Evolutionary conservation across 768 basidiomycete species (phyloP).

Genomic region (Russula griseocarnosa): DNA sequence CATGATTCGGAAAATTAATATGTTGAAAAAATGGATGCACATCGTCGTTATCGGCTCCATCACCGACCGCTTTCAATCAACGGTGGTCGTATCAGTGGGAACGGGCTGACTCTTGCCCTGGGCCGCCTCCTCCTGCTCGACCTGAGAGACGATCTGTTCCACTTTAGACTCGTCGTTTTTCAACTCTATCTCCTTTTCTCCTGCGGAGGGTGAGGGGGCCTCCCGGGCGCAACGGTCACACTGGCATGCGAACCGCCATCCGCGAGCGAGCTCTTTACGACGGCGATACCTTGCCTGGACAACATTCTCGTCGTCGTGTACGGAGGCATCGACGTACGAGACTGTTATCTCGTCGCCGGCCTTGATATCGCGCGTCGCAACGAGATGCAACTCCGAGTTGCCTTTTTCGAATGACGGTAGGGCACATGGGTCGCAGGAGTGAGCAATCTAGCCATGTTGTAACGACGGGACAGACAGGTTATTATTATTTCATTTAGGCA

Average conservation of each 20-base stretch:
- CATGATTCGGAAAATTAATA: neutral
- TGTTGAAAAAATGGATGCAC: neutral
- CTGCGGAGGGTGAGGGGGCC: constrained; percentile 32
- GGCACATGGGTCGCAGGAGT: constrained; percentile 70
- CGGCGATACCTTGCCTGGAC: constrained; percentile 59
- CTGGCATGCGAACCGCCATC: constrained; percentile 77
- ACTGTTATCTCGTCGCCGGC: constrained; percentile 74
- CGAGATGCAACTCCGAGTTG: constrained; percentile 64
- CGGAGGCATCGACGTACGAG: constrained; percentile 67
- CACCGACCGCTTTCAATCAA: constrained; percentile 12
- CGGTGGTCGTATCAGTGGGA: constrained; percentile 23
- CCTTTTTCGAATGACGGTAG: constrained; percentile 61
- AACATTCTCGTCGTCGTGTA: constrained; percentile 49
- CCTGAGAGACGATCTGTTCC: constrained; percentile 36
- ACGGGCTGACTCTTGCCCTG: constrained; percentile 10
- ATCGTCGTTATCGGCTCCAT: neutral
- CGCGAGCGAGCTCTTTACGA: constrained; percentile 69
- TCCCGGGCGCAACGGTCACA: constrained; percentile 66
- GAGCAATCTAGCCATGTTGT: constrained; percentile 45
- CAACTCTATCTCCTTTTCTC: constrained; percentile 32
- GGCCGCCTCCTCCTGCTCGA: constrained; percentile 10
- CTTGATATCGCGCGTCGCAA: constrained; percentile 63
- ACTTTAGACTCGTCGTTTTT: constrained; percentile 52
- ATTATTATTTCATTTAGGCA: neutral
- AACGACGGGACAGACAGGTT: neutral